These are phyloP conservation scores for Termitomyces sp. DNA, from an alignment of 1,284 basidiomycete species.

Conservation along the genomic window DNA sequence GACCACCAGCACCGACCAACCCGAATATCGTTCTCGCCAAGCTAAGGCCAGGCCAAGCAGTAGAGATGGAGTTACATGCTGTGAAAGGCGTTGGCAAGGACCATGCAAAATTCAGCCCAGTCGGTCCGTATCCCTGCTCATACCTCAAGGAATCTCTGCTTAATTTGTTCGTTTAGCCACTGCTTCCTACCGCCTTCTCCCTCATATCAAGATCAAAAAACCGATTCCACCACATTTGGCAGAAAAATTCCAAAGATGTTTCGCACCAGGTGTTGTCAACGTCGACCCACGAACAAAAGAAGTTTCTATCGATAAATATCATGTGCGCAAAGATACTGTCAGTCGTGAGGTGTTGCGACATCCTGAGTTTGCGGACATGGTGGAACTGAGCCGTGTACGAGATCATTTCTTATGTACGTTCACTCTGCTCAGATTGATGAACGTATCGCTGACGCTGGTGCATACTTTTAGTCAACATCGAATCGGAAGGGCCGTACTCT, in stretches of 20 bases:
- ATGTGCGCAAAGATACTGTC: constrained; percentile 85
- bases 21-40: constrained; percentile 92
- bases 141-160: background rate
- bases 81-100: constrained; percentile 94
- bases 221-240: constrained; percentile 61
- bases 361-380: constrained; percentile 84
- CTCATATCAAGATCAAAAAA: constrained; percentile 78
- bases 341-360: constrained; percentile 91
- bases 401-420: constrained; percentile 89
- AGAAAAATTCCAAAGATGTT: constrained; percentile 84
- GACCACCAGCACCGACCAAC: constrained; percentile 69
- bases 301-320: constrained; percentile 55
- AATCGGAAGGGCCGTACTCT: constrained; percentile 85
- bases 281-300: constrained; percentile 55
- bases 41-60: constrained; percentile 82
- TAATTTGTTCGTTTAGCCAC: constrained; percentile 57
- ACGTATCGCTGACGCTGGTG: background rate
- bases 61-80: constrained; percentile 88
- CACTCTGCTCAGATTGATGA: constrained; percentile 22
- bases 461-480: constrained; percentile 67
- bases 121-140: constrained; percentile 54
- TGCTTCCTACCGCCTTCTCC: constrained; percentile 91
- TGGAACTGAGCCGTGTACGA: constrained; percentile 81
- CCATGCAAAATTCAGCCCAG: constrained; percentile 98
- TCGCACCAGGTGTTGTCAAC: constrained; percentile 85